phyloP scores from a whole-genome alignment of 441 rosid species.

The Croton laevigatus region DNA sequence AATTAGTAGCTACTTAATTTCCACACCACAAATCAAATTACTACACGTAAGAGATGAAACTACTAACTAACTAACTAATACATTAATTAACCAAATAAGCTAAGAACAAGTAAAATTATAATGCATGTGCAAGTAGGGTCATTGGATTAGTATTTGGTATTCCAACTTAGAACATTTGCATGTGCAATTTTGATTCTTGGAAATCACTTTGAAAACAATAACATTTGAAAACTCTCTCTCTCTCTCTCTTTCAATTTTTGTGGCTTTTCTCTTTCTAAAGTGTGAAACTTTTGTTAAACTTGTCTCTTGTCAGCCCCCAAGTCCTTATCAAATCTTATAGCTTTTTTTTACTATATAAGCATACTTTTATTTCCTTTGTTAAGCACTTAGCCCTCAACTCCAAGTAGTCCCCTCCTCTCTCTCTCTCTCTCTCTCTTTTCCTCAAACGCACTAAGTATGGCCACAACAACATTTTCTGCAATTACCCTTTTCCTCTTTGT shows the following conservation, averaged over 20 bases:
- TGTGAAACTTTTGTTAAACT: conserved; percentile 11
- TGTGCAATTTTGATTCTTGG: conserved; percentile 45
- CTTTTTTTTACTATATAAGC: conserved; percentile 35
- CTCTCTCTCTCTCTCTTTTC: background rate
- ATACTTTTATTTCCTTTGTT: background rate
- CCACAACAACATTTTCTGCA: conserved; percentile 23
- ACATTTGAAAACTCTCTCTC: conserved; percentile 12
- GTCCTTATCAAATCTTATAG: conserved; percentile 25
- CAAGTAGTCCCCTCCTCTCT: background rate
- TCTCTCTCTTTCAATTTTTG: conserved; percentile 6
- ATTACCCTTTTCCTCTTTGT: conserved; percentile 30
- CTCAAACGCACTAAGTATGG: conserved; percentile 23
- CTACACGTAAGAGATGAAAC: conserved; percentile 3
- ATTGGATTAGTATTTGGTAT: conserved; percentile 32
- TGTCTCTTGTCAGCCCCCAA: conserved; percentile 24
- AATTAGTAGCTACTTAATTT: background rate
- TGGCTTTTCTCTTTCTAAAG: conserved; percentile 8
- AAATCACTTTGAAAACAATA: conserved; percentile 6
- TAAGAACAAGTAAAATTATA: conserved; percentile 4
- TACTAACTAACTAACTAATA: no score
- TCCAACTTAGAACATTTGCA: conserved; percentile 56
- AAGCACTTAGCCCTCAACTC: conserved; percentile 23
- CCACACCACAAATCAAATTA: conserved; percentile 10
- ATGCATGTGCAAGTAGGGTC: conserved; percentile 60
- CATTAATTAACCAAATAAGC: background rate